Conservation (phyloP, 495 filamentous ascomycete species). For the Daldinia decipiens region DNA sequence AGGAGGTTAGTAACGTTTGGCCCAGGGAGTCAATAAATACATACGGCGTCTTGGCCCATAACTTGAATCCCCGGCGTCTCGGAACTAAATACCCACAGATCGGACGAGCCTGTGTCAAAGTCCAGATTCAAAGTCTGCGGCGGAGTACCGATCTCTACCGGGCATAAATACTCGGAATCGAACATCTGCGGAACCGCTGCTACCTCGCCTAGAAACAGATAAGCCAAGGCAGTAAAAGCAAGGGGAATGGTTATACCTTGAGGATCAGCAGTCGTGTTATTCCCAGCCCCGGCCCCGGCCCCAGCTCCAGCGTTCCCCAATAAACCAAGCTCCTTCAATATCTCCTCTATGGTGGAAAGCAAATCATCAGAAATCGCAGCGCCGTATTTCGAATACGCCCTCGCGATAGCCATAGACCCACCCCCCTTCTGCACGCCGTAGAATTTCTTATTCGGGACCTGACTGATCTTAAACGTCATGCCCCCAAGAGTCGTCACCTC, state of each 20-base stretch:
- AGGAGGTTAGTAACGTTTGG: slow-evolving; percentile 20
- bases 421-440: slow-evolving; percentile 44
- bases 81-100: slow-evolving; percentile 73
- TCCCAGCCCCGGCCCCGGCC: slow-evolving; percentile 21
- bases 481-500: slow-evolving; percentile 51
- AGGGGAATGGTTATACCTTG: slow-evolving; percentile 33
- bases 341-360: slow-evolving; percentile 40
- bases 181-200: slow-evolving; percentile 59
- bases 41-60: slow-evolving; percentile 56
- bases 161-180: slow-evolving; percentile 73
- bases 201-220: slow-evolving; percentile 51
- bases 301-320: slow-evolving; percentile 32
- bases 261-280: slow-evolving; percentile 25
- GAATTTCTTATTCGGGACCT: slow-evolving; percentile 55
- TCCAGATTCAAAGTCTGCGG: slow-evolving; percentile 74
- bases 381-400: slow-evolving; percentile 56
- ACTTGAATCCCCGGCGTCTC: slow-evolving; percentile 56
- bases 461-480: slow-evolving; percentile 53
- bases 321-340: slow-evolving; percentile 50
- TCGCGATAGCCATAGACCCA: slow-evolving; percentile 55
- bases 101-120: slow-evolving; percentile 81
- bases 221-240: not conserved
- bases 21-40: not conserved
- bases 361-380: slow-evolving; percentile 49
- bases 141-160: slow-evolving; percentile 76